Evolutionary conservation across 331 rosid species (phyloP), one percentile per base, ranked within the genome.

Genomic region (Erythrophleum ivorense): DNA sequence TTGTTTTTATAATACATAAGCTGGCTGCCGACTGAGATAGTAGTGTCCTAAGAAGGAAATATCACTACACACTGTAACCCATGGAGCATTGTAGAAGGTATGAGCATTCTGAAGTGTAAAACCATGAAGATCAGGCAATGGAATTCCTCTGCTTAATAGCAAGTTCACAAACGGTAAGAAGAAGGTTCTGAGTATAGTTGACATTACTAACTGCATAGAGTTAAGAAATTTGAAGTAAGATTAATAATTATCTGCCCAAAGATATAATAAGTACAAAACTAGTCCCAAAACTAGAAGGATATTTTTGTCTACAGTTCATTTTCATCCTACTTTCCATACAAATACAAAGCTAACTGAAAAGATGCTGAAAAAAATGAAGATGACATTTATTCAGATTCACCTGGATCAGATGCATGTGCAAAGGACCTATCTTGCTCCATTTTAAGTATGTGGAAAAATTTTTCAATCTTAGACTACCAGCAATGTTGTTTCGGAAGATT

Each of bases 341-440:
- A 77, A 45, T 53, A 31, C 68, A 49, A 67, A 67, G 36, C 40
- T 38, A 72, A 48, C 19, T 24, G 58, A 81, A 48, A 19, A 45
- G 53, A 36, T n/a, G 33, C 53, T 41, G 16, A 16, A 43, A 4
- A 55, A 76, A 80, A n/a, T 70, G 60, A 71, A 41, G 18, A 72
- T 18, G 24, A 15, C 64, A 50, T 34, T 58, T 73, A 34, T 43
- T 73, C 55, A 34, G 59, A 29, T 83, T 77, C 85, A 95, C 99
- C 97, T 95, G 88, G 82, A 93, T 76, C 11, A 91, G 88, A 70
- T 29, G 78, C 81, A 91, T 85, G 79, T 82, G 94, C 31, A 95
- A 75, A 46, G 78, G 76, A n/a, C 97, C 99, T 75, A 95, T 88
- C 85, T 85, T 88, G 85, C 98, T 95, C 99, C 98, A 95, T 78